Conservation (phyloP, 1,139 yeast species). For the Pichia sp. region DNA sequence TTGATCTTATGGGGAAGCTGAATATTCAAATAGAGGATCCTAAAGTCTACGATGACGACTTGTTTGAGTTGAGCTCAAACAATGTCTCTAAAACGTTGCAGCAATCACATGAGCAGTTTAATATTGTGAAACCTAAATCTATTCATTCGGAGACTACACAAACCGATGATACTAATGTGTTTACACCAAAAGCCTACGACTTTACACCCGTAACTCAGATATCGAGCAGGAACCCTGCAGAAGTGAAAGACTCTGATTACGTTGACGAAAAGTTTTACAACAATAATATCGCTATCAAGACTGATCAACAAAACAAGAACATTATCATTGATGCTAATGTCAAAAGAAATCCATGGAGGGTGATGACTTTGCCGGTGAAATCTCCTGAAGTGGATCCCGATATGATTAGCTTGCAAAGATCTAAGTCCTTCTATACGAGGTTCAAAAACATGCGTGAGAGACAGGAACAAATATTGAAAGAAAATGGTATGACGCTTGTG, state of each 20-base stretch:
- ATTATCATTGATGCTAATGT: neutral
- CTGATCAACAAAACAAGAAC: no score
- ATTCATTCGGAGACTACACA: neutral
- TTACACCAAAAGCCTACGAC: slow-evolving; percentile 1
- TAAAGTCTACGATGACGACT: slow-evolving; percentile 13
- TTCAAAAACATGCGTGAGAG: slow-evolving; percentile 18
- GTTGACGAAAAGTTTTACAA: neutral
- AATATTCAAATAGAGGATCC: slow-evolving; percentile 9
- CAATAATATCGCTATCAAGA: neutral
- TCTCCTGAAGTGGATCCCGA: neutral
- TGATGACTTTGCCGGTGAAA: neutral
- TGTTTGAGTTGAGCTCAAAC: slow-evolving; percentile 13
- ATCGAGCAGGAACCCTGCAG: neutral
- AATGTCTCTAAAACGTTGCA: neutral
- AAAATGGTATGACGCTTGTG: slow-evolving; percentile 18
- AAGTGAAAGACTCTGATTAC: neutral
- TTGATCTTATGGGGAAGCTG: slow-evolving; percentile 16
- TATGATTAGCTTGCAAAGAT: neutral
- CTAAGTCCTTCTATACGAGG: slow-evolving; percentile 19
- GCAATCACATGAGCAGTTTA: neutral
- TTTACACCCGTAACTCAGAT: slow-evolving; percentile 2
- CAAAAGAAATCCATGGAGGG: neutral
- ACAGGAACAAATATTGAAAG: slow-evolving; percentile 19
- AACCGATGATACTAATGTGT: neutral
- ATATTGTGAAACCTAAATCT: neutral